Base-by-base conservation (phyloP, 1,284 basidiomycete species). In the Xerocomus amazonicus region DNA sequence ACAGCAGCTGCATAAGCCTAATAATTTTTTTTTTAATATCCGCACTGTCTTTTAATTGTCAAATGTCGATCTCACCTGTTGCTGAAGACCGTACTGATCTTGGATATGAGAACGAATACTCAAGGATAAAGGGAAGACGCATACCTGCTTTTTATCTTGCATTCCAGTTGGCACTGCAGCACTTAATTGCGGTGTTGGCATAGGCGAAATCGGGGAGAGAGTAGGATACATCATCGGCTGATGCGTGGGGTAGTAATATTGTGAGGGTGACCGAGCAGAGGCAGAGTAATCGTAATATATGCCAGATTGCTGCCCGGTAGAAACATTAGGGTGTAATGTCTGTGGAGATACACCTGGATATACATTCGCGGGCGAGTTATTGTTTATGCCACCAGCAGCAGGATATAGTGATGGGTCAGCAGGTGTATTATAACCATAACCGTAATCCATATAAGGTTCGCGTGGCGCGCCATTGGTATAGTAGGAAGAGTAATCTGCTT, bases 121-220 rank as follows among this genome's bases (percentile, higher is more conserved):
- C 48, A 28, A 14, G 7, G 42, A 33, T 42, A 38, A 27, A 32
- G 50, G 28, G 44, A 7, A 48, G 57, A 51, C 38, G 56, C 71
- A 36, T 58, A 83, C 85, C 73, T 81, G 83, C 58, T 84, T 84
- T 65, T 83, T 86, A 55, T 84, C 81, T 19, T 70, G 60, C 34
- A 76, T 57, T 31, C 73, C 69, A 13, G 71, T 65, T 28, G 76
- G 71, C 38, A 69, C 66, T 13, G 73, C 68, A 38, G 71, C 58
- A n/a, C 68, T 61, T 31, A 77, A 54, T 53, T 78, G 74, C 36
- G 74, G 69, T 13, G 74, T 72, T 13, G 77, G 68, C 71, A 84
- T 76, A 9, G 81, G 74, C 5, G 81, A 80, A 47, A 76, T 75
- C 28, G 70, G 68, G 6, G 77, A 67, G 38, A 66, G 62, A 10